Percentiles rank a stretch among this genome's conserved stretches.
phyloP scores from a whole-genome alignment of 2,329 filamentous ascomycete genomes.

The Coleophoma eucalyptorum region DNA sequence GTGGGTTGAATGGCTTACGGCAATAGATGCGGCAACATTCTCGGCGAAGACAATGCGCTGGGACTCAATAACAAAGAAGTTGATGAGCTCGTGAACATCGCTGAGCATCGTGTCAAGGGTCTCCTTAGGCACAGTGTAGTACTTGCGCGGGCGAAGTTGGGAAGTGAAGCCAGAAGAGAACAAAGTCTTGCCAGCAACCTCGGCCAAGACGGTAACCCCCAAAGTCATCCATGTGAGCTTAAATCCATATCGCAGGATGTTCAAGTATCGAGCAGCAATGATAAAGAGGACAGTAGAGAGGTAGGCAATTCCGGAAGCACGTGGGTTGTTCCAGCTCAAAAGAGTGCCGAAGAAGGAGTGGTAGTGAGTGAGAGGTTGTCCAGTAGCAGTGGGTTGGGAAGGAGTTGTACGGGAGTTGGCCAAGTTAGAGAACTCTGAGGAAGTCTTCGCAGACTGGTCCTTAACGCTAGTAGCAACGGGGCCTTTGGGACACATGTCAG shows the following conservation, averaged over 20 bases:
- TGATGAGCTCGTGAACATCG: conserved; percentile 64
- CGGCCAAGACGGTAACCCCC: conserved; percentile 55
- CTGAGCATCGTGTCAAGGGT: conserved; percentile 57
- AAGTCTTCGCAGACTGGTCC: conserved; percentile 51
- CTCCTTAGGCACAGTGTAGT: conserved; percentile 62
- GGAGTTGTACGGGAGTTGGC: conserved; percentile 54
- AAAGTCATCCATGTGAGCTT: conserved; percentile 63
- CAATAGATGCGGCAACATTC: conserved; percentile 56
- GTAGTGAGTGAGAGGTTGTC: conserved; percentile 64
- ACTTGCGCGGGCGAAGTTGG: conserved; percentile 63
- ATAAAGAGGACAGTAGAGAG: conserved; percentile 53
- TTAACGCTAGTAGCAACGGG: conserved; percentile 57
- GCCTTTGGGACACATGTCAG: conserved; percentile 33
- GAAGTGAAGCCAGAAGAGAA: conserved; percentile 60
- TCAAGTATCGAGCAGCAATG: conserved; percentile 61
- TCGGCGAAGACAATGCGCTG: conserved; percentile 67
- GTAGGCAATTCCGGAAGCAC: conserved; percentile 64
- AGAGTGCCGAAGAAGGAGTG: conserved; percentile 69
- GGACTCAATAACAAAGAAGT: conserved; percentile 68
- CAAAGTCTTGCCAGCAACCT: conserved; percentile 56
- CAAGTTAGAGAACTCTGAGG: conserved; percentile 53
- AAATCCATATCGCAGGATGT: conserved; percentile 60
- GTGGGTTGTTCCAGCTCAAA: conserved; percentile 66
- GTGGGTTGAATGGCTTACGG: conserved; percentile 41
- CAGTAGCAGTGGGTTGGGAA: conserved; percentile 49